Evolutionary conservation across 495 filamentous ascomycete genomes (phyloP).

Genomic region (Hyaloscypha finlandica): DNA sequence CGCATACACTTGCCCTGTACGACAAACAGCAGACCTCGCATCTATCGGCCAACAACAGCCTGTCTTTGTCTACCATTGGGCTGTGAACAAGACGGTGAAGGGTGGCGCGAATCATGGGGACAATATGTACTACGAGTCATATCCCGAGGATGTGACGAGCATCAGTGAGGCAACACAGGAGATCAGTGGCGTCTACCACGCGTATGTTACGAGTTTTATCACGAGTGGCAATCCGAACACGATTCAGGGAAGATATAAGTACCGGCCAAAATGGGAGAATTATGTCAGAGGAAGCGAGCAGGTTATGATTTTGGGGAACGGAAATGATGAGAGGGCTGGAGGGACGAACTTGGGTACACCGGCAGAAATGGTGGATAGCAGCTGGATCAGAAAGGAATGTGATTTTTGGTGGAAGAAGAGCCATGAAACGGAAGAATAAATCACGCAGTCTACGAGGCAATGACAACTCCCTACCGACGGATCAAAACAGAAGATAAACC

Average conservation of each 20-base stretch:
- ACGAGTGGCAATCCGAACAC: conserved; percentile 51
- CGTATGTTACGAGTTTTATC: conserved; percentile 57
- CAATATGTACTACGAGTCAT: conserved; percentile 58
- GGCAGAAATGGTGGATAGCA: conserved; percentile 17
- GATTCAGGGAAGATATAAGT: conserved; percentile 22
- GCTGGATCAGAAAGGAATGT: conserved; percentile 22
- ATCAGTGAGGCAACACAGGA: conserved; percentile 48
- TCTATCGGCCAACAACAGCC: conserved; percentile 39
- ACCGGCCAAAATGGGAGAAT: conserved; percentile 18
- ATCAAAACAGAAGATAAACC: no score
- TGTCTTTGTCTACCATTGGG: conserved; percentile 61
- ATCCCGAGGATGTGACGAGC: conserved; percentile 44
- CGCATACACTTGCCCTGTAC: conserved; percentile 64
- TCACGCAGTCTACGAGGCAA: no score
- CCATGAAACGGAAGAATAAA: conserved; percentile 8
- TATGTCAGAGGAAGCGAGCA: conserved; percentile 6
- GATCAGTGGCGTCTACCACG: conserved; percentile 53
- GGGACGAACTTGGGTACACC: conserved; percentile 26
- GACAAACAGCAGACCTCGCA: conserved; percentile 58
- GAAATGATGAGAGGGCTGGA: conserved; percentile 60
- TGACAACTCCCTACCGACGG: no score
- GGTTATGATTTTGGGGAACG: conserved; percentile 61
- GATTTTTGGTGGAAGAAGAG: conserved; percentile 27
- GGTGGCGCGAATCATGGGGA: conserved; percentile 63
- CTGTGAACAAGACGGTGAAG: conserved; percentile 46